Evolutionary conservation across 1,139 yeast species (phyloP), one percentile per base, ranked within the genome.

Genomic region (Debaryomyces udenii): DNA sequence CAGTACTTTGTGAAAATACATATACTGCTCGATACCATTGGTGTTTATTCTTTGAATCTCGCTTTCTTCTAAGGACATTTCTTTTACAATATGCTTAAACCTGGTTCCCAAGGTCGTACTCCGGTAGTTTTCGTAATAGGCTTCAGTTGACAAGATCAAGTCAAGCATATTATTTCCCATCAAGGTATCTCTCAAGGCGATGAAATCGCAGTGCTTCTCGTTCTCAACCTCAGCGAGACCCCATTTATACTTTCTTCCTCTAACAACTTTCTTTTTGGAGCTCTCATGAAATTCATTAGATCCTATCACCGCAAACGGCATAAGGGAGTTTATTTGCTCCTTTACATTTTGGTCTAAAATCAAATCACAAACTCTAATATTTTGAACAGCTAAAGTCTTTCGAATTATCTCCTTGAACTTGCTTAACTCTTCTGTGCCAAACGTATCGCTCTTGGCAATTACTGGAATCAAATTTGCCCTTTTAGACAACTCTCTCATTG

Each of bases 381-480:
- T 67, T 46, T 85, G 68, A 3, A 56, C 61, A 15, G 56, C 56
- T 42, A 87, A 66, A 1, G 76, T 67, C 4, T 57, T 55, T 38
- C 66, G 70, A 13, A 85, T 66, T 35, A 61, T 54, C 4, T 44
- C 44, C 57, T 85, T 85, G 57, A 80, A 75, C 7, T 46, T 41
- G 3, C 35, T 42, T 37, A 74, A 48, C 44, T 75, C 80, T 3
- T 56, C 61, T 3, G 48, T 40, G 9, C 83, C 78, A 48, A 84
- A 73, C 1, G 83, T 76, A 61, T 89, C 96, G 17, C 90, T 79
- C 57, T 87, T 87, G 24, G 88, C 74, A 48, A 89, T 76, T 0
- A 89, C 76, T 0, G 96, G 96, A 40, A 89, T 79, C 49, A 89
- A 65, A 55, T 86, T 88, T 13, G 83, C 89, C 41, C 88, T 66